Conservation (phyloP, 2,329 filamentous ascomycete genomes). For the Dactylellina drechsleri region DNA sequence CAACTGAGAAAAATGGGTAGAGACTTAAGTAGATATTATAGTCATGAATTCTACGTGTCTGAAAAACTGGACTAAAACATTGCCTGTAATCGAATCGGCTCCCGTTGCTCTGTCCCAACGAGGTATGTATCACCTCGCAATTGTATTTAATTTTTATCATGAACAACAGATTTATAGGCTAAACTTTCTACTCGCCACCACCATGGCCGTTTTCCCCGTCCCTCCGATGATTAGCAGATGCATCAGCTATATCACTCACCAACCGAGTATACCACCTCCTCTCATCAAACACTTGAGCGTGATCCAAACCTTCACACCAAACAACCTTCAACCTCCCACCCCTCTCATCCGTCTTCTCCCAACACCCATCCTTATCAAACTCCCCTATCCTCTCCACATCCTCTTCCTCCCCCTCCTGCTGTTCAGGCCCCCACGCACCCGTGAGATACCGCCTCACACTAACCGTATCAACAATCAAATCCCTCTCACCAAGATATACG, state of each 20-base stretch:
- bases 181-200: background rate
- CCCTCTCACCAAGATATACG: constrained; percentile 66
- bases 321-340: constrained; percentile 65
- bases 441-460: constrained; percentile 56
- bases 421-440: constrained; percentile 52
- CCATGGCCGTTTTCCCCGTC: background rate
- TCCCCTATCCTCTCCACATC: constrained; percentile 57
- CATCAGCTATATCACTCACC: constrained; percentile 50
- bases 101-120: background rate
- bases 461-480: constrained; percentile 58
- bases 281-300: constrained; percentile 68
- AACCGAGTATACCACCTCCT: constrained; percentile 51
- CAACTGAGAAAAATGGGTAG: too few species aligned
- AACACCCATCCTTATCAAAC: constrained; percentile 38
- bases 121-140: background rate
- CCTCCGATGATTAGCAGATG: constrained; percentile 2
- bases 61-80: too few species aligned
- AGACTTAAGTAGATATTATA: too few species aligned
- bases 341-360: constrained; percentile 59
- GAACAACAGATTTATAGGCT: background rate
- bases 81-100: background rate
- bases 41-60: too few species aligned
- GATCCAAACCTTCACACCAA: constrained; percentile 69
- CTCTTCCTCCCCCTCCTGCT: constrained; percentile 58
- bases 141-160: too few species aligned